Percentiles rank a stretch among this genome's conserved stretches.
These are phyloP conservation scores for Chlamydomonas asymmetrica DNA, from an alignment of 139 green algal species.

Conservation along the genomic window DNA sequence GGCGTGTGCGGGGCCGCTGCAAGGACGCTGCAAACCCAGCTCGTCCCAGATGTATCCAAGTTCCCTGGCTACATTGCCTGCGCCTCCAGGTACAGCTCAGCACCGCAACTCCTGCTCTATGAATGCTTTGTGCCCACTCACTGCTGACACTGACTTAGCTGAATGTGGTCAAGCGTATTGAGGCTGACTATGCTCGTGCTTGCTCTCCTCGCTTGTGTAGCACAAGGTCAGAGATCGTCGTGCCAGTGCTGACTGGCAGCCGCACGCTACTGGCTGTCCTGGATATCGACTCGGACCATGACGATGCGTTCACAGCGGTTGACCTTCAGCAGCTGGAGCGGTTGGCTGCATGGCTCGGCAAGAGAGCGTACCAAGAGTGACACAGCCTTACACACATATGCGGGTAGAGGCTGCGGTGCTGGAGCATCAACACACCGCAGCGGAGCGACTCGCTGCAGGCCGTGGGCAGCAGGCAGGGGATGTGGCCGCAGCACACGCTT, in stretches of 20 bases:
- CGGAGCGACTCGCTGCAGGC: no score
- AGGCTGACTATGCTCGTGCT: no score
- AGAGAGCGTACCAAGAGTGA: neutral
- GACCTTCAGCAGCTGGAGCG: conserved; percentile 13
- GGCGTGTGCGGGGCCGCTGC: conserved; percentile 66
- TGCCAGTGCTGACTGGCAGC: conserved; percentile 36
- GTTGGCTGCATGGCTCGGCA: conserved; percentile 9
- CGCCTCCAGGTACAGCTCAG: conserved; percentile 37
- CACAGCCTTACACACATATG: no score
- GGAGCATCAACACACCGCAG: no score
- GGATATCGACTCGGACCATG: conserved; percentile 55
- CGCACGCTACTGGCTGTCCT: conserved; percentile 54
- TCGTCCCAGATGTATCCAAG: conserved; percentile 56
- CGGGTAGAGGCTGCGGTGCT: no score
- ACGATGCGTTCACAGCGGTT: conserved; percentile 27
- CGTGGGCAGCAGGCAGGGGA: neutral
- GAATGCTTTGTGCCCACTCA: neutral
- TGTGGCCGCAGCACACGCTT: neutral
- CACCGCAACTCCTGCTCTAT: no score
- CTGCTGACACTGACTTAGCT: conserved; percentile 10
- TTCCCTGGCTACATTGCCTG: conserved; percentile 68
- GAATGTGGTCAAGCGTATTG: no score
- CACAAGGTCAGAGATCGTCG: conserved; percentile 55
- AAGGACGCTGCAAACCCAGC: conserved; percentile 35
- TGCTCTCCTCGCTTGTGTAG: neutral